Evolutionary conservation across 805 yeast genomes (phyloP).

Genomic region (Candida methanosorbosa): DNA sequence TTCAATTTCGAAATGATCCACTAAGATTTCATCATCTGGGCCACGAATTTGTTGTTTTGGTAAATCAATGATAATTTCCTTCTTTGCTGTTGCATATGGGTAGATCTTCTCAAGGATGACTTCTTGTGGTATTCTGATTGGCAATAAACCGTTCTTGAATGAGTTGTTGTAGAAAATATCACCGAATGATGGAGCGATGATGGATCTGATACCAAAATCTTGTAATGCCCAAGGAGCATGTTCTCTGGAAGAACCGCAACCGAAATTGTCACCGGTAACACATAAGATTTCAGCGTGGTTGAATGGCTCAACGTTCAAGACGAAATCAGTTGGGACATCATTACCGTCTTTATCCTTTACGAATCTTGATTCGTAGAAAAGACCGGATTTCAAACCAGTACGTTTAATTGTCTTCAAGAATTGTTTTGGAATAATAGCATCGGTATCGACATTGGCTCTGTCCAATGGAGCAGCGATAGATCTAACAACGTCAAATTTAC

Average conservation of each 20-base stretch:
- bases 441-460: slow-evolving; percentile 94
- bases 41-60: slow-evolving; percentile 74
- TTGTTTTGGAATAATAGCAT: slow-evolving; percentile 98
- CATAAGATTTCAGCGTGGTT: slow-evolving; percentile 72
- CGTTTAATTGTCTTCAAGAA: slow-evolving; percentile 96
- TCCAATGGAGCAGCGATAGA: slow-evolving; percentile 93
- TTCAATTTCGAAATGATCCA: slow-evolving; percentile 82
- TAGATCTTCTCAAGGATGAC: slow-evolving; percentile 61
- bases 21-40: slow-evolving; percentile 62
- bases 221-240: slow-evolving; percentile 99
- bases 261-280: slow-evolving; percentile 94
- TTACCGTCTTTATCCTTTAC: slow-evolving; percentile 60
- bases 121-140: slow-evolving; percentile 82
- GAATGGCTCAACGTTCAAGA: slow-evolving; percentile 80
- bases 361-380: slow-evolving; percentile 88
- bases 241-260: slow-evolving; percentile 98
- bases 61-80: slow-evolving; percentile 68
- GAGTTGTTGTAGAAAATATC: slow-evolving; percentile 98
- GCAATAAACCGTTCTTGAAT: slow-evolving; percentile 89
- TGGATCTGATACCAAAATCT: slow-evolving; percentile 92
- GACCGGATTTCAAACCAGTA: slow-evolving; percentile 83
- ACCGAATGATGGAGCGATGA: slow-evolving; percentile 97
- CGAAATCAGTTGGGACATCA: slow-evolving; percentile 80
- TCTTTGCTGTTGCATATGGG: slow-evolving; percentile 74
- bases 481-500: slow-evolving; percentile 62